Percentiles rank a stretch among this genome's conserved stretches.
Conservation (phyloP, 768 basidiomycete genomes). For the Phlebiopsis flavidoalba region DNA sequence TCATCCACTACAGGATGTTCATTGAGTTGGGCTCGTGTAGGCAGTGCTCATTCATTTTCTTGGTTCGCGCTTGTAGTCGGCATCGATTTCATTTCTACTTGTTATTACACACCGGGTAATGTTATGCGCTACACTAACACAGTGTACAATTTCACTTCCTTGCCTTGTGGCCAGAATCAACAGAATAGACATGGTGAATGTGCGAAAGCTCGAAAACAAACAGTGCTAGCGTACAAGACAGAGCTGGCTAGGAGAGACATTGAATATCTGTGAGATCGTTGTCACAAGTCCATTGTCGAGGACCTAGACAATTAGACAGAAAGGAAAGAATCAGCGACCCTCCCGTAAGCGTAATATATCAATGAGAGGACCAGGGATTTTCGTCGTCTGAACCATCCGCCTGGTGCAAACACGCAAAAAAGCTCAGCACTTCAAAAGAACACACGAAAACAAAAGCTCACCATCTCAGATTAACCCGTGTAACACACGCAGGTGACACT, state of each 20-base stretch:
- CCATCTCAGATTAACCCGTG: no score
- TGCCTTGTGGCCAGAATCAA: not conserved
- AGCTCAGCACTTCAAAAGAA: slow-evolving; percentile 16
- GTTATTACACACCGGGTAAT: not conserved
- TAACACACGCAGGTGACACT: no score
- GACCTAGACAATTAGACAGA: no score
- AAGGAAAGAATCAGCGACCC: slow-evolving; percentile 19
- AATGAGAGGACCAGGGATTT: slow-evolving; percentile 22
- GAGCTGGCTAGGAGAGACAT: no score
- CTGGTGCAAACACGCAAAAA: slow-evolving; percentile 29
- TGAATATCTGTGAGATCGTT: no score
- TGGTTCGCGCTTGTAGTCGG: not conserved
- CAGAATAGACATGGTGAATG: not conserved
- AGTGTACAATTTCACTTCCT: not conserved
- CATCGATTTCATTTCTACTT: not conserved
- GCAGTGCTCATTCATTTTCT: not conserved
- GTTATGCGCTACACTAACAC: slow-evolving; percentile 14
- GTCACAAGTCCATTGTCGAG: no score
- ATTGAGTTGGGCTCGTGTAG: slow-evolving; percentile 43
- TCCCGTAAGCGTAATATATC: slow-evolving; percentile 27
- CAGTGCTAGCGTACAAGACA: no score
- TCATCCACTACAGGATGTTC: slow-evolving; percentile 79
- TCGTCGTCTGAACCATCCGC: slow-evolving; percentile 25
- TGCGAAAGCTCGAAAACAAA: not conserved
- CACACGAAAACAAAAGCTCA: not conserved